These are phyloP conservation scores for Kandelia obovata DNA, from an alignment of 345 rosid species.

Conservation along the genomic window DNA sequence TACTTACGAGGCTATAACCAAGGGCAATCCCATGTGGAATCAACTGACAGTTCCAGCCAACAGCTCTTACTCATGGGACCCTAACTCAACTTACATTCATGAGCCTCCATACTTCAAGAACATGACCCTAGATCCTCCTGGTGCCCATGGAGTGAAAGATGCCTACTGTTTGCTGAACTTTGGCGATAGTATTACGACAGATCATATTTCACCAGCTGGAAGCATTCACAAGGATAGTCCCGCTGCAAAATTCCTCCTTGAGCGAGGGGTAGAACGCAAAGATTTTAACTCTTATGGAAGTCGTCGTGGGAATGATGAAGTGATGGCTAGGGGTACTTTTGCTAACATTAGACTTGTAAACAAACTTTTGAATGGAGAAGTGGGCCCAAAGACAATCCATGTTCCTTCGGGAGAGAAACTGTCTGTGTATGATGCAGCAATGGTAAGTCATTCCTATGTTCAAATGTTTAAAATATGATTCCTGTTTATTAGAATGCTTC, in stretches of 20 bases:
- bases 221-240: slow-evolving; percentile 97
- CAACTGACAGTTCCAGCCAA: slow-evolving; percentile 56
- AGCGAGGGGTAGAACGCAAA: slow-evolving; percentile 65
- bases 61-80: slow-evolving; percentile 74
- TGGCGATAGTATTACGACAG: slow-evolving; percentile 98
- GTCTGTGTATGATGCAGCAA: slow-evolving; percentile 84
- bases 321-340: slow-evolving; percentile 98
- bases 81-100: slow-evolving; percentile 89
- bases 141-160: slow-evolving; percentile 82
- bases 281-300: slow-evolving; percentile 99
- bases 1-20: slow-evolving; percentile 86
- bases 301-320: slow-evolving; percentile 95
- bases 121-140: slow-evolving; percentile 93
- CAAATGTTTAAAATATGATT: background rate
- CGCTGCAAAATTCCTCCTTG: slow-evolving; percentile 78
- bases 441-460: slow-evolving; percentile 40
- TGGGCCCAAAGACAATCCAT: slow-evolving; percentile 89
- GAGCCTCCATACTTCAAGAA: slow-evolving; percentile 96
- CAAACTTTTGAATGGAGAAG: slow-evolving; percentile 94
- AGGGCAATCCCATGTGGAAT: slow-evolving; percentile 97
- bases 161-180: slow-evolving; percentile 91
- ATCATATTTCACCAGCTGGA: slow-evolving; percentile 98
- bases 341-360: slow-evolving; percentile 96
- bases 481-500: background rate
- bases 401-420: slow-evolving; percentile 96